Percentiles rank a stretch among this genome's conserved stretches.
These are phyloP conservation scores for Boletus mariae DNA, from an alignment of 1,284 basidiomycete species.

Conservation along the genomic window DNA sequence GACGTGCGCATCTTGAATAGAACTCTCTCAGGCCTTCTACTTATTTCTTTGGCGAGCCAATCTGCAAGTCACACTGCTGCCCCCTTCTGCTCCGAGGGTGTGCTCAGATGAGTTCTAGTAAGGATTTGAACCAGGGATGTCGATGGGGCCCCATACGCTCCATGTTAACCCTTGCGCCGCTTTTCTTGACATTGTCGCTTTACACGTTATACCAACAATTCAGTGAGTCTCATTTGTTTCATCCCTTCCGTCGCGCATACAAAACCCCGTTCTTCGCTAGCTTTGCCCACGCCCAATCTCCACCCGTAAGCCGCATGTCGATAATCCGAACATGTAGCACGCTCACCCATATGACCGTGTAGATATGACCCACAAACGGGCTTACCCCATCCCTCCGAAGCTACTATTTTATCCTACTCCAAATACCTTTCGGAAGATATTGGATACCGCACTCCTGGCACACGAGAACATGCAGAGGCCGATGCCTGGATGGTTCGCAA, in stretches of 20 bases:
- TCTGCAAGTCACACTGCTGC: not conserved
- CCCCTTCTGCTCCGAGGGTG: not conserved
- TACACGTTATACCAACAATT: slow-evolving; percentile 43
- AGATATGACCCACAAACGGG: slow-evolving; percentile 50
- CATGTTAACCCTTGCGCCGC: slow-evolving; percentile 42
- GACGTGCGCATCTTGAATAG: not conserved
- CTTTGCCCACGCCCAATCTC: slow-evolving; percentile 38
- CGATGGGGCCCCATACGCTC: slow-evolving; percentile 42
- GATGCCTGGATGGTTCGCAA: slow-evolving; percentile 81
- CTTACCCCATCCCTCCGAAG: slow-evolving; percentile 68
- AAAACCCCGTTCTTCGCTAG: slow-evolving; percentile 21
- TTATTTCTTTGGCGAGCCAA: not conserved
- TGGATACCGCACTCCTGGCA: slow-evolving; percentile 91
- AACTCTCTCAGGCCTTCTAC: not conserved
- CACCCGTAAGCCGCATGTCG: slow-evolving; percentile 33
- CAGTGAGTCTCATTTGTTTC: slow-evolving; percentile 34
- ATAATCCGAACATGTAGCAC: not conserved
- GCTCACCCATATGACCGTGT: not conserved
- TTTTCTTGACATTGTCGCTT: slow-evolving; percentile 42
- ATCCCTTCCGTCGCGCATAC: not conserved
- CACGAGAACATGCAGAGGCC: slow-evolving; percentile 81
- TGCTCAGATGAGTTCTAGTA: slow-evolving; percentile 9
- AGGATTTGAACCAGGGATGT: slow-evolving; percentile 23
- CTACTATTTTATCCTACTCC: slow-evolving; percentile 58
- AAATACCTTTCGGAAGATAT: slow-evolving; percentile 77